A percentile compares a stretch with the other conserved stretches of the same genome.
These are phyloP conservation scores for Aspergillus tamarii DNA, from an alignment of 2,329 filamentous ascomycete genomes.

Conservation along the genomic window DNA sequence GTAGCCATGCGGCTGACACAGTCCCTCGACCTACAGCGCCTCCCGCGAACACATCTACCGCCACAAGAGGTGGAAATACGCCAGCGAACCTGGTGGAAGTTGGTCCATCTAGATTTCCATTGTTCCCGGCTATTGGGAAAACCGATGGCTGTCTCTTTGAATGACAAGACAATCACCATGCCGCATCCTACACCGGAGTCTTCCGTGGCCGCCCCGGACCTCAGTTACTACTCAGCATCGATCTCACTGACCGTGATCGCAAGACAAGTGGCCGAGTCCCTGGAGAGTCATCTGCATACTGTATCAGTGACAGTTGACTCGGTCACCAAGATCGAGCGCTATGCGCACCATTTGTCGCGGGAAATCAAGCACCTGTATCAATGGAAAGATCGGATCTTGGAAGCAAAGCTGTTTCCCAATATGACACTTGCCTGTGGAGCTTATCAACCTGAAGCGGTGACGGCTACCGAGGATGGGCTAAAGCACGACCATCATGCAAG, in stretches of 20 bases:
- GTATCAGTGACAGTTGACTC: neutral
- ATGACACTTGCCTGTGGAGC: neutral
- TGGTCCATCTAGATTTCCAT: neutral
- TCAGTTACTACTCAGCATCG: neutral
- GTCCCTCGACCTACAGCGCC: neutral
- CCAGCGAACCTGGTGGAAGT: neutral
- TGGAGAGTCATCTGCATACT: neutral
- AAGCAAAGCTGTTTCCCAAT: neutral
- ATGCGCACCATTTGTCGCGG: neutral
- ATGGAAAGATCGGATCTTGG: neutral
- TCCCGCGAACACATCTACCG: neutral
- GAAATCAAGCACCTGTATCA: neutral
- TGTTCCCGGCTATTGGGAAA: neutral
- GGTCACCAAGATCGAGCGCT: neutral
- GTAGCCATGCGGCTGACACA: slow-evolving; percentile 20
- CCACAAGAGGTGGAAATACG: neutral
- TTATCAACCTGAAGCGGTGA: neutral
- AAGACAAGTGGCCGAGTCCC: neutral
- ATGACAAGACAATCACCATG: neutral
- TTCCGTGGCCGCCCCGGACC: neutral
- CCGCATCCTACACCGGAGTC: neutral
- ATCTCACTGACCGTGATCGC: neutral
- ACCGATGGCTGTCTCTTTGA: neutral
- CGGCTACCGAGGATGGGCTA: neutral
- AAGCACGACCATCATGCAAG: neutral